These are phyloP conservation scores for Talaromyces pinophilus DNA, from an alignment of 2,329 filamentous ascomycete genomes.

Conservation along the genomic window DNA sequence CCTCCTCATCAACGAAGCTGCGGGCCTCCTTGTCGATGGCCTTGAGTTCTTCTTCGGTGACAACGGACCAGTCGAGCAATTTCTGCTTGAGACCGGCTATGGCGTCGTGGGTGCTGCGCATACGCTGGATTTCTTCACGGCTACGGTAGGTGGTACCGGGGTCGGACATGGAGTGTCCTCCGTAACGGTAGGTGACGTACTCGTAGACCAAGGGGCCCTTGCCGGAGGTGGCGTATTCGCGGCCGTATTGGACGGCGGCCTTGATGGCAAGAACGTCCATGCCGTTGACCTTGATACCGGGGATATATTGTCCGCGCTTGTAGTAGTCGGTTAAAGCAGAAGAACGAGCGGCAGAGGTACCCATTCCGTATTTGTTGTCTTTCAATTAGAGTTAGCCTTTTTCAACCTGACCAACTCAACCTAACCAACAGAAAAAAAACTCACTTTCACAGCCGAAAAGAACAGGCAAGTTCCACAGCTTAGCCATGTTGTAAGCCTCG, in stretches of 20 bases:
- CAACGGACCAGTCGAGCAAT: conserved; percentile 92
- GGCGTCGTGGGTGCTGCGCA: conserved; percentile 97
- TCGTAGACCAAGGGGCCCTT: conserved; percentile 95
- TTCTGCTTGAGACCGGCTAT: conserved; percentile 98
- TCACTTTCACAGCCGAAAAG: conserved; percentile 98
- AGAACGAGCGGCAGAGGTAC: conserved; percentile 89
- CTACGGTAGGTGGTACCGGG: conserved; percentile 99
- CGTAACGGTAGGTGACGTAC: conserved; percentile 99
- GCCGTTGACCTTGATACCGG: conserved; percentile 98
- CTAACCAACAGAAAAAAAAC: conserved; percentile 41
- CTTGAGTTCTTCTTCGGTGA: conserved; percentile 94
- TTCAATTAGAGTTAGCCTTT: background rate
- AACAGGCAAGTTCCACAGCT: conserved; percentile 94
- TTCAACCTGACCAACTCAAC: background rate
- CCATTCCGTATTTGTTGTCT: conserved; percentile 99
- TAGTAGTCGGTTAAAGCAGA: conserved; percentile 99
- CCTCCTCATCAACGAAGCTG: conserved; percentile 81
- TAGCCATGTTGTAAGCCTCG: conserved; percentile 99
- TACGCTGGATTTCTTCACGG: conserved; percentile 98
- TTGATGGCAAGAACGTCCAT: conserved; percentile 99
- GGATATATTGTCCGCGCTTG: conserved; percentile 99
- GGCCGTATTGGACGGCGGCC: conserved; percentile 91
- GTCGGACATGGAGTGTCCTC: conserved; percentile 99
- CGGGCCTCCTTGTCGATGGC: conserved; percentile 90
- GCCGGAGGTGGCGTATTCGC: conserved; percentile 77